Percentiles rank a stretch among this genome's conserved stretches.
These are phyloP conservation scores for Didymosphaeria variabile DNA, from an alignment of 2,329 filamentous ascomycete genomes.

Conservation along the genomic window DNA sequence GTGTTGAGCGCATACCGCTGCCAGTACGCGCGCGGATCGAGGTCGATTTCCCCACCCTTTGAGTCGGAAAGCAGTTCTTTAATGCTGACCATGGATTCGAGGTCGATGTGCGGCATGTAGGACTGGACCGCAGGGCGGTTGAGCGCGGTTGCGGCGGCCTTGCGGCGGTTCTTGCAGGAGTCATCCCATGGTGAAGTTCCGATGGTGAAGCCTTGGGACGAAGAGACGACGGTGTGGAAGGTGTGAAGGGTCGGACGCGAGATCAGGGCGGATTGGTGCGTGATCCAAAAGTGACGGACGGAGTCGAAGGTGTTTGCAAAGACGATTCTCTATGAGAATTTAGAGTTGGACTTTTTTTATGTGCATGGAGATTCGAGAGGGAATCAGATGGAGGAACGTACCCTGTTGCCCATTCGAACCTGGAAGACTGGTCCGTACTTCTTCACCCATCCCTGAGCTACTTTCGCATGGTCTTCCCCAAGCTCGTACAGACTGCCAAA, in stretches of 20 bases:
- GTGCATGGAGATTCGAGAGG: background rate
- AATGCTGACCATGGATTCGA: slow-evolving; percentile 76
- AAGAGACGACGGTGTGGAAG: slow-evolving; percentile 66
- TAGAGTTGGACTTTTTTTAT: slow-evolving; percentile 8
- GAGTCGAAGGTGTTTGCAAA: slow-evolving; percentile 82
- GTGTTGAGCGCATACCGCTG: slow-evolving; percentile 81
- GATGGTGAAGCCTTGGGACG: slow-evolving; percentile 66
- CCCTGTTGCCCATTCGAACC: slow-evolving; percentile 70
- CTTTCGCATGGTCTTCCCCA: slow-evolving; percentile 57
- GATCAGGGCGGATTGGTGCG: slow-evolving; percentile 79
- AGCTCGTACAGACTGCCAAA: slow-evolving; percentile 58
- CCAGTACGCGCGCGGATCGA: slow-evolving; percentile 78
- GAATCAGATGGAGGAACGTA: slow-evolving; percentile 41
- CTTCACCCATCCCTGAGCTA: slow-evolving; percentile 57
- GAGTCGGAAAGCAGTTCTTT: slow-evolving; percentile 74
- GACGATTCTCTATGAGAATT: slow-evolving; percentile 66
- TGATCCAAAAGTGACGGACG: slow-evolving; percentile 78
- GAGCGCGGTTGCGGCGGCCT: slow-evolving; percentile 79
- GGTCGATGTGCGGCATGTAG: slow-evolving; percentile 84
- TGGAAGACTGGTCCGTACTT: slow-evolving; percentile 62
- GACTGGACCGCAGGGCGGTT: slow-evolving; percentile 79
- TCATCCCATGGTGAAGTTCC: slow-evolving; percentile 87
- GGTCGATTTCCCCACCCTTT: slow-evolving; percentile 67
- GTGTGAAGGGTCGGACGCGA: slow-evolving; percentile 82
- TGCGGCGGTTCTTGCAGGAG: slow-evolving; percentile 78